Evolutionary conservation across 768 basidiomycete genomes (phyloP), one percentile per base, ranked within the genome.

Genomic region (Lepiota brunneoincarnata): DNA sequence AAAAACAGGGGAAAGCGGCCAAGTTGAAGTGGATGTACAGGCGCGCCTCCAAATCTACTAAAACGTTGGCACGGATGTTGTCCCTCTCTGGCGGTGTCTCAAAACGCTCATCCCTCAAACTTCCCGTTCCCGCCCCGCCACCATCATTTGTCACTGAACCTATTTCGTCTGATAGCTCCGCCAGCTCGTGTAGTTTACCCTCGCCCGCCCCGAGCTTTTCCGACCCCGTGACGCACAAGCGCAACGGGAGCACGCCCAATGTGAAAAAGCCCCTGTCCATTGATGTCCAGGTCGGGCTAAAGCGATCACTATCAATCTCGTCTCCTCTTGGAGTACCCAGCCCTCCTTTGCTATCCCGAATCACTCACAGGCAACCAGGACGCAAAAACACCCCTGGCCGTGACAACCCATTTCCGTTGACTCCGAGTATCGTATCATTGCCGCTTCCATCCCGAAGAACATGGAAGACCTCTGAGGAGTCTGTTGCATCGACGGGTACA

Each of bases 1-100:
- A 35, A 9, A 46, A 28, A 23, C 44, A 36, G 18, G 52, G 46
- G 21, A 53, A 53, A 15, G 40, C 45, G 14, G 20, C 44, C 24
- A 54, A 54, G 12, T 26, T 54, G 21, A 46, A 39, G 14, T n/a
- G 20, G 37, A 54, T 54, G 36, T 54, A 46, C 43, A 38, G 39
- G 20, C 23, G 44, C 11, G 52, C 52, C 1, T 47, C 52, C 35
- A 28, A 9, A 17, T 54, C 52, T 3, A 46, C 52, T 1, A 54
- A 54, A 3, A 36, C 44, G 0, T 20, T 54, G 18, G 21, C 43
- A 7, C 45, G 39, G 6, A 37, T 54, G 26, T 46, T 54, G 3
- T 24, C 52, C 4, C 35, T 36, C 14, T 21, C 42, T n/a, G 43
- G 36, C 21, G 37, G 52, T 3, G 15, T 31, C 15, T 34, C 36